Conservation (phyloP, 2,329 filamentous ascomycete genomes). For the Scortechinia acanthostroma region DNA sequence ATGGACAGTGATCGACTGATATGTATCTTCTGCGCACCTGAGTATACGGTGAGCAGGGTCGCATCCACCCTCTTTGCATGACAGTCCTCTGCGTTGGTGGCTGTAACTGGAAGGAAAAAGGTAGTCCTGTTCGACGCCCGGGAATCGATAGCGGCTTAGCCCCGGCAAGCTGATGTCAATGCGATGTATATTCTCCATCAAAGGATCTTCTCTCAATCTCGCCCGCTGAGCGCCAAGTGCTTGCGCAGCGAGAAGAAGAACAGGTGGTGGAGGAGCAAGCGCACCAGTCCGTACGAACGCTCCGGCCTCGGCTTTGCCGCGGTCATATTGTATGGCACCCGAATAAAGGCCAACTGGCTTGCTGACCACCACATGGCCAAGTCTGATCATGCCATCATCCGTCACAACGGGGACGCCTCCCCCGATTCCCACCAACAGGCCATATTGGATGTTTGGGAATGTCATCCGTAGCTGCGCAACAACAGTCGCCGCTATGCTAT, state of each 20-base stretch:
- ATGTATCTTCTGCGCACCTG: too few relatives aligned
- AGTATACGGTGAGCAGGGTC: background rate
- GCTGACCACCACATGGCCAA: slow-evolving; percentile 21
- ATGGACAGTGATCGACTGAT: background rate
- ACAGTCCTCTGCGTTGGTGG: background rate
- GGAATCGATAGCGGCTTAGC: background rate
- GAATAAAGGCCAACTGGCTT: slow-evolving; percentile 7
- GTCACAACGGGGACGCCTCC: slow-evolving; percentile 9
- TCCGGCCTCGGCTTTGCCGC: slow-evolving; percentile 12
- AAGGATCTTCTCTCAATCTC: background rate
- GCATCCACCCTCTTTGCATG: background rate
- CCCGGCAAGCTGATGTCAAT: background rate
- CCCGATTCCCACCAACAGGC: slow-evolving; percentile 13
- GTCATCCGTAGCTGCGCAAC: slow-evolving; percentile 8
- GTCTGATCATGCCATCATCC: slow-evolving; percentile 13
- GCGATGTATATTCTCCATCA: background rate
- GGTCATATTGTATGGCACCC: slow-evolving; percentile 19
- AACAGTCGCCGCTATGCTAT: slow-evolving; percentile 4
- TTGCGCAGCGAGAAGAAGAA: background rate
- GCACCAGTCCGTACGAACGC: background rate
- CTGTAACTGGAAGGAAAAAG: background rate
- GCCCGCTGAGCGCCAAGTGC: background rate
- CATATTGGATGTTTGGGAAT: slow-evolving; percentile 9
- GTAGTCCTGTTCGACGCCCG: background rate
- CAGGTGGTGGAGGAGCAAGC: background rate